Evolutionary conservation across 306 rosid species (phyloP).

Genomic region (Argentina anserina): DNA sequence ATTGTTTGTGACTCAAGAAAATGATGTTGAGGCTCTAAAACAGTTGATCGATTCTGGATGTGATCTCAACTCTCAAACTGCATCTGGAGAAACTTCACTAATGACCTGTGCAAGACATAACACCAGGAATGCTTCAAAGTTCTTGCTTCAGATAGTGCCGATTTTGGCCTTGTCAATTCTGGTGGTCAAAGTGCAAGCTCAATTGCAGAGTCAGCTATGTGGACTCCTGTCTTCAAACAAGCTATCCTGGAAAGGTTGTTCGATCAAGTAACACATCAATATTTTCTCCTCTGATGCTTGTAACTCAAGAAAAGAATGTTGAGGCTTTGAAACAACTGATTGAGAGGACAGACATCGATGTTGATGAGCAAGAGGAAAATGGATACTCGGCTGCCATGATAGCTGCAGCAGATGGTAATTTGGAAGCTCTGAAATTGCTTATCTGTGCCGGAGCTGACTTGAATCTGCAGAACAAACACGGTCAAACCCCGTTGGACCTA

Average conservation of each 20-base stretch:
- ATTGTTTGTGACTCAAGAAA: conserved; percentile 34
- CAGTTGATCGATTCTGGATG: conserved; percentile 36
- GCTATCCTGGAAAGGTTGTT: conserved; percentile 32
- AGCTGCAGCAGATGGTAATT: conserved; percentile 36
- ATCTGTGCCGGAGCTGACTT: conserved; percentile 50
- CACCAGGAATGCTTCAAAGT: conserved; percentile 43
- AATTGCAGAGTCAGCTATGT: conserved; percentile 32
- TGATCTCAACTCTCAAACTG: conserved; percentile 42
- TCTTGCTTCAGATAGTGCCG: conserved; percentile 54
- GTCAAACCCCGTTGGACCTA: conserved; percentile 42
- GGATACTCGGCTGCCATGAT: conserved; percentile 63
- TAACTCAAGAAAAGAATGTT: conserved; percentile 34
- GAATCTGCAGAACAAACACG: conserved; percentile 38
- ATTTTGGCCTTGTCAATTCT: conserved; percentile 44
- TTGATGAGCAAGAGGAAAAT: conserved; percentile 50
- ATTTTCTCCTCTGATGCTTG: conserved; percentile 43
- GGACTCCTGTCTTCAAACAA: conserved; percentile 39
- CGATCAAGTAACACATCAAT: conserved; percentile 38
- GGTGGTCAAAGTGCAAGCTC: conserved; percentile 43
- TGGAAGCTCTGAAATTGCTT: conserved; percentile 48
- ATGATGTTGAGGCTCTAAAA: conserved; percentile 46
- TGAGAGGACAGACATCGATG: conserved; percentile 23
- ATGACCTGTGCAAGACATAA: conserved; percentile 42
- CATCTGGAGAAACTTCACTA: conserved; percentile 45
- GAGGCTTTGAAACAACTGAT: conserved; percentile 45